Evolutionary conservation across 202 grass and related monocot species (phyloP), one percentile per base, ranked within the genome.

Genomic region (Panicum hallii): DNA sequence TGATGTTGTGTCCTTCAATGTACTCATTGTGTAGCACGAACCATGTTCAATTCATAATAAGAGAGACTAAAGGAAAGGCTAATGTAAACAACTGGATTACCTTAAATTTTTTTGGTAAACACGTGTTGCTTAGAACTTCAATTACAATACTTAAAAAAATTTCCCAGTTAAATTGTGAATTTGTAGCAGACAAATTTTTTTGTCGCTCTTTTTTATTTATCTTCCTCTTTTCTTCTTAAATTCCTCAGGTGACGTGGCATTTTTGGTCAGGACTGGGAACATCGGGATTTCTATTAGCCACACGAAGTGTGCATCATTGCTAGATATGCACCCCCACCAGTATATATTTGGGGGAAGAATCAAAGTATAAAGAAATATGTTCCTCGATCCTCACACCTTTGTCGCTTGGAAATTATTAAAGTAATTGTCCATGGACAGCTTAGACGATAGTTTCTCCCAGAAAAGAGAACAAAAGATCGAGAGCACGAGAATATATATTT

Each of bases 361-460:
- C 70, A 87, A 87, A 72, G 71, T 88, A 80, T 87, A 81, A 85
- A 84, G 85, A 44, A 75, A 87, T 81, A 87, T 81, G 82, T 88
- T 83, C 75, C 72, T 76, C 0, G 26, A 70, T 90, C 69, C 44
- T 72, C 12, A 10, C 81, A 87, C 48, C 84, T 48, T 34, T 81
- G 85, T 87, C 9, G 47, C 47, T 28, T 56, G 36, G 11, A 90
- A 84, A 76, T 70, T 84, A 80, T 90, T 86, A 75, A 87, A 87
- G 67, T 26, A 80, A 52, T 70, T 75, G 48, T 78, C 66, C 48
- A 77, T 16, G 26, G 47, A 70, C 57, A 76, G 72, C 55, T 80
- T 78, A 56, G 72, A 64, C 0, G 43, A 85, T 71, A 82, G 53
- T 78, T 46, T 47, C 23, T 82, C 9, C 50, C 8, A 55, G 32